Base-by-base conservation (phyloP, 164 flowering plant genomes). In the Sextonia rubra region DNA sequence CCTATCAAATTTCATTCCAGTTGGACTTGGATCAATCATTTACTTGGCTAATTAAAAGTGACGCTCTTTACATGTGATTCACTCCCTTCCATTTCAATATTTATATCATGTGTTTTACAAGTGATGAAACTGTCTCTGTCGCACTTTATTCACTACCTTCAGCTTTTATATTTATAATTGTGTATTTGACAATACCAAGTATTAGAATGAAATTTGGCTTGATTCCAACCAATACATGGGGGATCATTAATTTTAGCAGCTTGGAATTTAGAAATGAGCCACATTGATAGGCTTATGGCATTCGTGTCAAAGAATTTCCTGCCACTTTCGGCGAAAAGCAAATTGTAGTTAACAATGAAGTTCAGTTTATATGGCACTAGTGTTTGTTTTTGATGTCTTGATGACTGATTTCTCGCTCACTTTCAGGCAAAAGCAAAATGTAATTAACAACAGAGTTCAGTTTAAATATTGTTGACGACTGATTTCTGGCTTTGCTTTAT, bases 401-500 rank as follows among this genome's bases (percentile, higher is more conserved):
- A 17, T 15, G n/a, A 52, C n/a, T 52, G 58, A 20, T 52, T 14
- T 3, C 6, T 27, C 37, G 20, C 37, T 18, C 17, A 52, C n/a
- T 52, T 52, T 52, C 14, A 52, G 58, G 5, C 20, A 18, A 52
- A 52, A 52, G 20, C 17, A 52, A 17, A 52, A 52, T 52, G 58
- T 37, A 37, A 7, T 37, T 37, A 52, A 52, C 7, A 52, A 18
- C 1, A 15, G 3, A 52, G 7, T 12, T 15, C n/a, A 52, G 58
- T 52, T 52, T 15, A 52, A 17, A 12, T 17, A 20, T 52, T 52
- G 44, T 37, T 37, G 9, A 37, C 37, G 52, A 12, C 18, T 66
- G 52, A 66, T 66, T 68, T 49, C 60, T 12, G 29, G n/a, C 49
- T 6, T 63, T 71, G 32, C 68, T 47, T 47, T 71, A 47, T 17